Evolutionary conservation across 306 rosid genomes (phyloP).

Genomic region (Vigna trinervia): DNA sequence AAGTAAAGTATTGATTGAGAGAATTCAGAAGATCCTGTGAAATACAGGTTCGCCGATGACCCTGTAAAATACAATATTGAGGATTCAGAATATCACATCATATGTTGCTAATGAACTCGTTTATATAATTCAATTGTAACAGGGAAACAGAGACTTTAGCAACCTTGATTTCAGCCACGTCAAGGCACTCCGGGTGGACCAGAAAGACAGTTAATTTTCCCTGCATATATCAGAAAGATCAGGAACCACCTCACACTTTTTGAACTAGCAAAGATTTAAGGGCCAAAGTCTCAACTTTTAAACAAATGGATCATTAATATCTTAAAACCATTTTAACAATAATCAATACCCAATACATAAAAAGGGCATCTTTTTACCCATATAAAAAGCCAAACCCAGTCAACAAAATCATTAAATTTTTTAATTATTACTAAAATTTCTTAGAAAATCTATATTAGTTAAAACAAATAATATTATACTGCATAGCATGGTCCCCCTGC

Average conservation of each 20-base stretch:
- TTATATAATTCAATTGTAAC: slow-evolving; percentile 29
- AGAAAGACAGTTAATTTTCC: slow-evolving; percentile 96
- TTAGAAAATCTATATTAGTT: slow-evolving; percentile 19
- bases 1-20: neutral
- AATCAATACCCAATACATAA: slow-evolving; percentile 6
- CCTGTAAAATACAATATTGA: slow-evolving; percentile 63
- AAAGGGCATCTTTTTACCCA: neutral
- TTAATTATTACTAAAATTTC: neutral
- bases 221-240: slow-evolving; percentile 54
- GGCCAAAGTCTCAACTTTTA: slow-evolving; percentile 20
- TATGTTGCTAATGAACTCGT: slow-evolving; percentile 18
- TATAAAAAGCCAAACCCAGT: slow-evolving; percentile 20
- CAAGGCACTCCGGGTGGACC: slow-evolving; percentile 99
- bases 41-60: slow-evolving; percentile 98
- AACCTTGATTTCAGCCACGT: slow-evolving; percentile 99
- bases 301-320: slow-evolving; percentile 20
- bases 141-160: slow-evolving; percentile 33
- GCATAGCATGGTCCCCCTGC: slow-evolving; percentile 16
- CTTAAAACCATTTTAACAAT: slow-evolving; percentile 26
- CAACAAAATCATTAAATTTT: slow-evolving; percentile 13
- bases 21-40: neutral
- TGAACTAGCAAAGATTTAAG: slow-evolving; percentile 16
- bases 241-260: slow-evolving; percentile 24
- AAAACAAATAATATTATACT: slow-evolving; percentile 36
- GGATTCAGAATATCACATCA: slow-evolving; percentile 22